phyloP scores from a whole-genome alignment of 805 yeast genomes.

The Cyberlindnera samutprakarnensis region DNA sequence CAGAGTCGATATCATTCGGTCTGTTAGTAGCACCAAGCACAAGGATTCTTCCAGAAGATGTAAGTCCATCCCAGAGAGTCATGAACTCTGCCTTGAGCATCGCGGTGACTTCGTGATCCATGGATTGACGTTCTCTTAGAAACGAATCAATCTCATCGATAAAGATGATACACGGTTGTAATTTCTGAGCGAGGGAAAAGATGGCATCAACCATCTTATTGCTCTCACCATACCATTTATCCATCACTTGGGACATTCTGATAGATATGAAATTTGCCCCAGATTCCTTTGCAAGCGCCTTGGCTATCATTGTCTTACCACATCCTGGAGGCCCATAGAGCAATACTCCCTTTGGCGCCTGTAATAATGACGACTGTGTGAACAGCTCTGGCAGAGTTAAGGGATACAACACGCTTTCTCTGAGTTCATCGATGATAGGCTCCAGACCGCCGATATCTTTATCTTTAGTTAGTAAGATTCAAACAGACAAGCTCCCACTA shows the following conservation, averaged over 20 bases:
- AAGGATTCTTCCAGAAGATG: constrained; percentile 69
- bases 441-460: constrained; percentile 85
- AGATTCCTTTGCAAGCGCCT: constrained; percentile 87
- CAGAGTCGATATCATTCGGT: constrained; percentile 84
- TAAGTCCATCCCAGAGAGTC: constrained; percentile 95
- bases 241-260: constrained; percentile 90
- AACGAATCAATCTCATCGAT: constrained; percentile 96
- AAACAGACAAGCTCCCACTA: too few species aligned
- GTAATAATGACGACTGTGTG: constrained; percentile 62
- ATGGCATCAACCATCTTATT: constrained; percentile 91
- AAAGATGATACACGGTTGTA: constrained; percentile 91
- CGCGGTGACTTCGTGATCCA: constrained; percentile 94
- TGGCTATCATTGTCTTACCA: constrained; percentile 96
- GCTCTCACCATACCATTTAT: constrained; percentile 96
- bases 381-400: constrained; percentile 71
- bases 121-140: constrained; percentile 72
- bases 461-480: constrained; percentile 2
- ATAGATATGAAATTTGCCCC: constrained; percentile 88
- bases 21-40: constrained; percentile 95
- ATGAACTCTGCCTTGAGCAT: constrained; percentile 93
- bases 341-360: constrained; percentile 91
- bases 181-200: constrained; percentile 79
- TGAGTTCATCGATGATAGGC: constrained; percentile 69
- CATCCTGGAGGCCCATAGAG: constrained; percentile 97
- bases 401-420: constrained; percentile 86